Evolutionary conservation across 1,139 yeast genomes (phyloP), one percentile per base, ranked within the genome.

Genomic region (Hyphopichia buzzinii): DNA sequence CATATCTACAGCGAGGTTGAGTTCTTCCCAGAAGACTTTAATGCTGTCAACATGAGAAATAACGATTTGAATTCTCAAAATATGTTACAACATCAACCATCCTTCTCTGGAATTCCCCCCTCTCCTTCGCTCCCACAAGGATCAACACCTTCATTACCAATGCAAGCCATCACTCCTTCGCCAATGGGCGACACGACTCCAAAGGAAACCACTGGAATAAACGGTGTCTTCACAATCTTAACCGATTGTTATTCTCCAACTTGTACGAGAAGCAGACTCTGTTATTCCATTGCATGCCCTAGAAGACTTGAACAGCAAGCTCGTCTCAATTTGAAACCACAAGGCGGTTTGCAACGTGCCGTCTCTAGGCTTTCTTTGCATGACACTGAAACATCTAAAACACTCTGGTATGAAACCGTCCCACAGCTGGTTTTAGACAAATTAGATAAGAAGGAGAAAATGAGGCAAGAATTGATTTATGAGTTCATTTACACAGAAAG

Each of bases 281-380:
- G 98, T 62, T 92, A 92, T 61, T 85, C 96, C 37, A 90, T 92
- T 48, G 95, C 97, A n/a, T 92, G 98, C 64, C 98, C 98, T 8
- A 77, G 97, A 48, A 77, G 98, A 47, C 68, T 92, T 34, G 98
- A 92, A 60, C 98, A 92, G 58, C 97, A 92, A 55, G 96, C 96
- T 2, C 72, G 97, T 39, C 72, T 88, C 41, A 88, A 89, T 51
- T 73, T 87, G 78, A 87, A 88, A 57, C 89, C 95, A 6, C 86
- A 86, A 50, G 92, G 96, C 28, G 95, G 95, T 1, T 72, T 92
- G 49, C 79, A 81, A 46, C 72, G 96, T 30, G 89, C 95, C 6
- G 95, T 87, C 33, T 81, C 92, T 6, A 73, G 87, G 49, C 72
- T 88, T 21, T 83, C 96, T 2, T 62, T 87, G 32, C 84, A 84